Evolutionary conservation across 768 basidiomycete genomes (phyloP), one percentile per base, ranked within the genome.

Genomic region (Rhodocollybia butyracea): DNA sequence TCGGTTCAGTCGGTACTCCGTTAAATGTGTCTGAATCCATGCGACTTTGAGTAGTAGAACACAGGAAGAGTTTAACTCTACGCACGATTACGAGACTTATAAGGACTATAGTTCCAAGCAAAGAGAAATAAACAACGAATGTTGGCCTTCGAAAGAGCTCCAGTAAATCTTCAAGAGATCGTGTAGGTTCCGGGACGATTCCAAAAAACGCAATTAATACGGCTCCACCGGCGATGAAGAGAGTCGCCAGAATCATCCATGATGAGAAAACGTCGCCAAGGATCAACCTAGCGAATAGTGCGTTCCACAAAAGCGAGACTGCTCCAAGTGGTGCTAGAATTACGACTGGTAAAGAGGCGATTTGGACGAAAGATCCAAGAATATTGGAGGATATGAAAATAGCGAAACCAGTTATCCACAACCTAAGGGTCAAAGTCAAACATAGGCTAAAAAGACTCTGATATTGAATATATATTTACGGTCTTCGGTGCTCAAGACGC

Each of bases 261-360:
- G 80, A 80, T 4, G 91, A 91, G 71, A 95, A 93, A 21, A 83
- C 77, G 65, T 97, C 93, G 11, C 90, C 91, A 12, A 96, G 80
- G 38, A 96, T 78, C 38, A 95, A 63, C 29, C 85, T 80, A 15
- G 94, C 93, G 65, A 96, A 94, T 63, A 96, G 82, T 3, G 94
- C 94, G 67, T 98, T 98, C 90, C 90, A 96, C 27, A 98, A 81
- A 27, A 98, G 81, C 2, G 90, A 93, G 29, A 95, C 89, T 0
- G 94, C 94, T 11, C 94, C 94, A 3, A 98, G 79, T 0, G 94
- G 94, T 0, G 94, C 94, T 50, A 98, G 87, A 55, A 98, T 91
- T 57, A 96, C 94, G 60, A 98, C 91, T 2, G 94, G 94, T 12
- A 98, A 82, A 2, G 93, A 90, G 8, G 92, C 93, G 39, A 98